phyloP scores from a whole-genome alignment of 164 flowering plant species.

The Umbilicus rupestris region DNA sequence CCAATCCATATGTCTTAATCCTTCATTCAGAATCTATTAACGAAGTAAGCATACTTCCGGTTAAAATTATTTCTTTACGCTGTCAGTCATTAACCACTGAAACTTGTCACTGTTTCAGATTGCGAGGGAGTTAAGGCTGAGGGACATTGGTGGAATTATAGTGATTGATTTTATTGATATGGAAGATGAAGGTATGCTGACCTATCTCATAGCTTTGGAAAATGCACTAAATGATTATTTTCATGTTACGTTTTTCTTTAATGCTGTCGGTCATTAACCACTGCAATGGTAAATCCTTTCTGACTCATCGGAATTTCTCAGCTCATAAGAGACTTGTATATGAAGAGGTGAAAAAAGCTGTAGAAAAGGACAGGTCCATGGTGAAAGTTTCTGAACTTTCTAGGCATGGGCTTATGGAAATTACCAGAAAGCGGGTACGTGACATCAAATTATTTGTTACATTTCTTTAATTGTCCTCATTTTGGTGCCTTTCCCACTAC shows the following conservation, averaged over 20 bases:
- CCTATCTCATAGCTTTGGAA: neutral
- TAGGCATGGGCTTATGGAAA: conserved; percentile 94
- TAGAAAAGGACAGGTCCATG: conserved; percentile 72
- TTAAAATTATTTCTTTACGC: neutral
- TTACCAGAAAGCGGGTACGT: conserved; percentile 89
- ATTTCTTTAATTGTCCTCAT: neutral
- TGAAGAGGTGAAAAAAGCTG: conserved; percentile 86
- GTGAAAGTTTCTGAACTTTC: conserved; percentile 86
- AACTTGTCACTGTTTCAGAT: conserved; percentile 45
- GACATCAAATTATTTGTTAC: neutral
- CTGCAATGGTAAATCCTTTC: neutral
- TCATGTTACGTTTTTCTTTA: neutral
- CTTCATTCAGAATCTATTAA: too few species aligned
- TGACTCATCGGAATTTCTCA: conserved; percentile 22
- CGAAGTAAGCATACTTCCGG: too few species aligned
- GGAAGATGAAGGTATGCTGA: conserved; percentile 68
- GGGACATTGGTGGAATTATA: conserved; percentile 96
- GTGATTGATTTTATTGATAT: conserved; percentile 97
- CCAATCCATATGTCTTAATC: too few species aligned
- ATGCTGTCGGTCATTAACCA: too few species aligned
- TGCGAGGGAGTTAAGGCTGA: conserved; percentile 87
- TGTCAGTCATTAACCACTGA: neutral
- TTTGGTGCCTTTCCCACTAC: neutral
- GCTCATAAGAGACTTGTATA: conserved; percentile 86
- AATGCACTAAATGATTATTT: neutral